Base-by-base conservation (phyloP, 495 filamentous ascomycete genomes). In the Aspergillus sparsus region DNA sequence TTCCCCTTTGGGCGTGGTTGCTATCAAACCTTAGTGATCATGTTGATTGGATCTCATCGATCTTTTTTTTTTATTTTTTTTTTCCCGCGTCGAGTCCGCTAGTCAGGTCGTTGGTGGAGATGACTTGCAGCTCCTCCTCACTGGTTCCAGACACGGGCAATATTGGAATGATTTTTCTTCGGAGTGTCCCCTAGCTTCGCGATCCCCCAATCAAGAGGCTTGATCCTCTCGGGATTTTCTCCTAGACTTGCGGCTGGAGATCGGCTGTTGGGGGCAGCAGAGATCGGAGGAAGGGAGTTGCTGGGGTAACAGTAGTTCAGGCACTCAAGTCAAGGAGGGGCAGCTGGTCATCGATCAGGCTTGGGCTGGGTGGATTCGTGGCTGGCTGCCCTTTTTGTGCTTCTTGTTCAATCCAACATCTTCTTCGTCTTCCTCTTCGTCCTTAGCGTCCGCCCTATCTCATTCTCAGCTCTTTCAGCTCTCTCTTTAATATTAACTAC, bases 221-320 rank as follows among this genome's bases (percentile, higher is more conserved):
- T n/a, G 58, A 66, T 66, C 16, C 31, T 54, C 27, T 55, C 50
- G 50, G 21, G 53, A 58, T 33, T 32, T 41, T 33, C 32, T 52
- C 51, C n/a, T 47, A 47, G 15, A 16, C 16, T 61, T 33, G 42
- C 49, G 50, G 47, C 56, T 18, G 45, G 53, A 33, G 47, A 44
- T 37, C 15, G 39, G 53, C 50, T 33, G 16, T 34, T 42, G 33
- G 49, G 7, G 10, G 41, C 41, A 33, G 32, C 13, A 36, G n/a
- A 35, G 55, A 58, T 55, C 54, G 61, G 65, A 67, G 42, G 35
- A 62, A 65, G 63, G 62, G 66, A 74, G 74, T 77, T 77, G 67
- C 71, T 55, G 31, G 58, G 66, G 70, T 65, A 77, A 77, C 74
- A 44, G 4, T 27, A 27, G 21, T 27, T 1, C 15, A 49, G 57